Percentiles rank a stretch among this genome's conserved stretches.
These are phyloP conservation scores for Luffa acutangula DNA, from an alignment of 306 rosid species.

Conservation along the genomic window DNA sequence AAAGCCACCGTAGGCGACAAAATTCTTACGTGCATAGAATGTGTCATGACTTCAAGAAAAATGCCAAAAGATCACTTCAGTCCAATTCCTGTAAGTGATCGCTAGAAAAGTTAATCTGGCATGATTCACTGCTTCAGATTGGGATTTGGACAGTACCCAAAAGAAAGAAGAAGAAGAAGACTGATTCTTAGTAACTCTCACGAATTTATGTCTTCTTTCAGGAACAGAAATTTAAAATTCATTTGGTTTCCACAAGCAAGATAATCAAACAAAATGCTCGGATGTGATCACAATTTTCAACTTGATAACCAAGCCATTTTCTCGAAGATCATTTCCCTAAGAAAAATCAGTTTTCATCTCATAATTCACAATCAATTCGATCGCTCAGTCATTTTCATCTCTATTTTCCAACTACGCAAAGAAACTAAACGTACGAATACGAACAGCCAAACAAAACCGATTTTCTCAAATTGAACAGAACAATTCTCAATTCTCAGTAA, in stretches of 20 bases:
- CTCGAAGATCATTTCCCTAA: neutral
- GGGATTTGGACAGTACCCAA: neutral
- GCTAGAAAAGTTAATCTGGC: neutral
- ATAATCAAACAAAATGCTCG: neutral
- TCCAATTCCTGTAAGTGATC: neutral
- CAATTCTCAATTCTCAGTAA: neutral
- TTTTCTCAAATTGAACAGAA: neutral
- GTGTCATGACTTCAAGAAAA: neutral
- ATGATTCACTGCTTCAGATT: neutral
- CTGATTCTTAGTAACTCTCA: neutral
- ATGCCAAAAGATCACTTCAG: neutral
- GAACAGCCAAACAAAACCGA: neutral
- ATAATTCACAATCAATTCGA: neutral
- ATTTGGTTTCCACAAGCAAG: neutral
- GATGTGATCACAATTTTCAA: slow-evolving; percentile 3
- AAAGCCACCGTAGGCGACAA: neutral
- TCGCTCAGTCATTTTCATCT: neutral
- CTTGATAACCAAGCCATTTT: neutral
- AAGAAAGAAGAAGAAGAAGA: neutral
- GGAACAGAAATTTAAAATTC: neutral
- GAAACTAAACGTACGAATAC: neutral
- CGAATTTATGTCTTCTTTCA: neutral
- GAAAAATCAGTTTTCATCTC: neutral
- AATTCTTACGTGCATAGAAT: neutral
- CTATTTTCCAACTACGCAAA: neutral